A percentile compares a stretch with the other conserved stretches of the same genome.
These are phyloP conservation scores for Pisolithus sp. DNA, from an alignment of 768 basidiomycete genomes.

Conservation along the genomic window DNA sequence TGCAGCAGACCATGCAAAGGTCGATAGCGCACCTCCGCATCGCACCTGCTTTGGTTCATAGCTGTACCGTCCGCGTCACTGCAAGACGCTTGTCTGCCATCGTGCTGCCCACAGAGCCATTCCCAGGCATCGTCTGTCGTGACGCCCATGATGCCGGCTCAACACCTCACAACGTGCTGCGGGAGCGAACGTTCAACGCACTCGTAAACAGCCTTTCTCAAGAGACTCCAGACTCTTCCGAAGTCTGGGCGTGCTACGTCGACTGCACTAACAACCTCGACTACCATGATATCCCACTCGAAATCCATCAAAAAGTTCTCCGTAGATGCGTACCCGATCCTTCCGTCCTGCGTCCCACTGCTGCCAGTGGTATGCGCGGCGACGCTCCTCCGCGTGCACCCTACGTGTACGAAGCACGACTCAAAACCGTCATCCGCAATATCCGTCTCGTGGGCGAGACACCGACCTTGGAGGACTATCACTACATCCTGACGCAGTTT, in stretches of 20 bases:
- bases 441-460: conserved; percentile 47
- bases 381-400: conserved; percentile 32
- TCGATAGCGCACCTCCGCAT: conserved; percentile 16
- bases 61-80: conserved; percentile 5
- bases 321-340: conserved; percentile 54
- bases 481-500: conserved; percentile 69
- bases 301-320: conserved; percentile 64
- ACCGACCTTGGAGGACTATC: conserved; percentile 57
- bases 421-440: conserved; percentile 62
- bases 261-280: conserved; percentile 47
- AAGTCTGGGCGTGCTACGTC: conserved; percentile 62
- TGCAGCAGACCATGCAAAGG: conserved; percentile 17
- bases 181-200: conserved; percentile 22
- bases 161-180: conserved; percentile 2
- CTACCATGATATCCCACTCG: conserved; percentile 47
- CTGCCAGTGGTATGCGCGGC: conserved; percentile 36
- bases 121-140: neutral
- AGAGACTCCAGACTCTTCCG: conserved; percentile 33
- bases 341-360: conserved; percentile 37
- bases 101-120: neutral
- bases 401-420: conserved; percentile 60
- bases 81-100: conserved; percentile 3
- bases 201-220: conserved; percentile 26
- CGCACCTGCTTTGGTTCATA: conserved; percentile 7
- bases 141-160: conserved; percentile 4